Base-by-base conservation (phyloP, 495 filamentous ascomycete genomes). In the Annulohypoxylon stygium region DNA sequence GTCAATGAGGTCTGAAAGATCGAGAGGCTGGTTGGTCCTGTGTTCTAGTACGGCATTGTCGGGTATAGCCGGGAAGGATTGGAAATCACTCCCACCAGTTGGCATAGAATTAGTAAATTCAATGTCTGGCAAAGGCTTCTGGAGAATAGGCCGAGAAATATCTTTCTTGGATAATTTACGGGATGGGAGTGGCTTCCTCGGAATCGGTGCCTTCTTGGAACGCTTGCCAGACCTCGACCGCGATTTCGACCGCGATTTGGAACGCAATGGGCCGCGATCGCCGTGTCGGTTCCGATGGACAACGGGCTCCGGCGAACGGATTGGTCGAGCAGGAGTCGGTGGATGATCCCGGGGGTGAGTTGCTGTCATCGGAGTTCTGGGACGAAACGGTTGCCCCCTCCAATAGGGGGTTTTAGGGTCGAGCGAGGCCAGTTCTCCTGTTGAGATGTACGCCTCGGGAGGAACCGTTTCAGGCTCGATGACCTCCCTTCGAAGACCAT, bases 391-490 rank as follows among this genome's bases (percentile, higher is more conserved):
- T 14, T 68, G 59, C 3, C 20, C 63, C 0, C 1, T 59, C 36
- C 51, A 10, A 9, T n/a, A 30, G 16, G 51, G 14, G 4, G 8
- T 4, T 0, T 14, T 23, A 61, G 33, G 36, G 18, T 36, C 47
- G 11, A 71, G 2, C 12, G 16, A 8, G 51, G 23, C 45, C 23
- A 70, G 55, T 53, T 74, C 66, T 2, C 12, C 36, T 25, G 11
- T n/a, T 6, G 54, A 41, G 30, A 74, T 43, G 23, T 77, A 74
- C 10, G 23, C 60, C 14, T 48, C 36, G 8, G 23, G 47, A 34
- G 69, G 60, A 2, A 78, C 23, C 12, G 60, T 75, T 1, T 43
- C 25, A 14, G 76, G 76, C 14, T 76, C 68, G 6, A 78, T 58
- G 18, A 34, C 30, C 45, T 64, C 53, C 9, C 18, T 59, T 0